A percentile compares a stretch with the other conserved stretches of the same genome.
phyloP scores from a whole-genome alignment of 805 yeast species.

The Vanderwaltozyma tropicalis region DNA sequence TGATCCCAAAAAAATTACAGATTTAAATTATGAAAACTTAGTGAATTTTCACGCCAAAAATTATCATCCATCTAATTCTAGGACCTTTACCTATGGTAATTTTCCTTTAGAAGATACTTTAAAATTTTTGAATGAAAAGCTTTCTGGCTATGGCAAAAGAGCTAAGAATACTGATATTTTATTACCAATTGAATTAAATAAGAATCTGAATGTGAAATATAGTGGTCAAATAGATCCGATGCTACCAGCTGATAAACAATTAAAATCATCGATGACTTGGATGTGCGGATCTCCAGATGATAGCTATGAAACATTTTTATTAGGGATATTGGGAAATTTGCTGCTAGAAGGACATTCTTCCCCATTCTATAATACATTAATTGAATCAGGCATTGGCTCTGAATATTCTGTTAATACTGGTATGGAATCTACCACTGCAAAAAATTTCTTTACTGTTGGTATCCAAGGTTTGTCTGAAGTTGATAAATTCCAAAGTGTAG shows the following conservation, averaged over 20 bases:
- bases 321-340: slow-evolving; percentile 60
- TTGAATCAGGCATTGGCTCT: slow-evolving; percentile 75
- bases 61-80: slow-evolving; percentile 87
- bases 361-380: slow-evolving; percentile 74
- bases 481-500: slow-evolving; percentile 36
- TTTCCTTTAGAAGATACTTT: slow-evolving; percentile 55
- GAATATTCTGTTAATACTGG: slow-evolving; percentile 87
- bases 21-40: slow-evolving; percentile 62
- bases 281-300: slow-evolving; percentile 64
- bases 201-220: slow-evolving; percentile 27
- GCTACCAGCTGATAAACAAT: slow-evolving; percentile 55
- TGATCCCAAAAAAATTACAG: slow-evolving; percentile 74
- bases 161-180: slow-evolving; percentile 12
- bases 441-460: slow-evolving; percentile 74
- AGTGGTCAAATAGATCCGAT: slow-evolving; percentile 80
- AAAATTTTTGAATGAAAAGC: slow-evolving; percentile 41
- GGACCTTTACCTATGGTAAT: slow-evolving; percentile 80
- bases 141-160: slow-evolving; percentile 45
- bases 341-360: slow-evolving; percentile 88
- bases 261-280: slow-evolving; percentile 84
- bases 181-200: slow-evolving; percentile 39
- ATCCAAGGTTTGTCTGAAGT: slow-evolving; percentile 61
- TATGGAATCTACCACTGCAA: slow-evolving; percentile 67
- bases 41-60: slow-evolving; percentile 61
- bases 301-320: slow-evolving; percentile 56